Base-by-base conservation (phyloP, 768 basidiomycete species). In the Polyporus arcularius region DNA sequence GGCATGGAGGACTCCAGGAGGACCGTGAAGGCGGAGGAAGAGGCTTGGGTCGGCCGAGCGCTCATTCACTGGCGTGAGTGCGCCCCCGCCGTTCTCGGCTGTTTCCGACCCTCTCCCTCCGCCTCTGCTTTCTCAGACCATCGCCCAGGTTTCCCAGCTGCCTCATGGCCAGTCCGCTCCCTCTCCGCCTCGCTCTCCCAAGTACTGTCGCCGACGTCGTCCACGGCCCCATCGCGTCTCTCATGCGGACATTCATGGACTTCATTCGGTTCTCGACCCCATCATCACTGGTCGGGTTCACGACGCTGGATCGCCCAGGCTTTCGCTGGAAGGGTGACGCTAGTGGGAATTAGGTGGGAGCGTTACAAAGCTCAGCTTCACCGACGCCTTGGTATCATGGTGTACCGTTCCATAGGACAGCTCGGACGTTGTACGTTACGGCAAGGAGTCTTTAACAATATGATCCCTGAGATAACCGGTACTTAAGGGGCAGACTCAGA, bases 1-100 rank as follows among this genome's bases (percentile, higher is more conserved):
- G 35, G 63, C 57, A 58, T 61, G 56, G 42, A 55, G 55, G 28
- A 56, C 41, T 57, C 28, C 41, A 49, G 56, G 42, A 55, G 55
- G 28, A 56, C 41, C 54, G n/a, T 48, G 54, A 12, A 16, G 16
- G 39, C 38, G 53, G 54, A 31, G 30, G 28, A 15, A 38, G 50
- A 49, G 45, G 32, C 32, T 53, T 4, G 10, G 18, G 39, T 14
- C 26, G 18, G 50, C 21, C 21, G 21, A 26, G 39, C 18, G 38
- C 43, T 16, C 35, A 6, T 35, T 6, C 42, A 32, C 50, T 31
- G 49, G 60, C 55, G 60, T 61, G 56, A 53, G 52, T 48, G 57
- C 39, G 57, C 42, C 39, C 35, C n/a, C 9, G 30, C 55, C 60
- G 54, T 12, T 26, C 35, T 53, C 55, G 55, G 60, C 60, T 18